Evolutionary conservation across 2,329 filamentous ascomycete species (phyloP), one percentile per base, ranked within the genome.

Genomic region (Botrytis aclada): DNA sequence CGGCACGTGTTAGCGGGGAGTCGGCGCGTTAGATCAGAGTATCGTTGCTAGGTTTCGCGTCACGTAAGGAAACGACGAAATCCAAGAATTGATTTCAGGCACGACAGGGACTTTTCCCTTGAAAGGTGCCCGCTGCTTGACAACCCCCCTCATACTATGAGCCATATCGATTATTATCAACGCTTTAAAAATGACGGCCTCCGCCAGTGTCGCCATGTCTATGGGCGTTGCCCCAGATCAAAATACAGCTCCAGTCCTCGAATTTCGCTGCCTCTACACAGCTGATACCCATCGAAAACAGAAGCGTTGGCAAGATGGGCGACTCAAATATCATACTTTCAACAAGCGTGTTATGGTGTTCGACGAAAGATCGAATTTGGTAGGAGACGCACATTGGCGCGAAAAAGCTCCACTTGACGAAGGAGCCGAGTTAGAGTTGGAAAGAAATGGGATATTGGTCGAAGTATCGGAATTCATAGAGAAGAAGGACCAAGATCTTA

Each of bases 271-370:
- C 81, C 89, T 98, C 7, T 98, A 93, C 82, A 97, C 94, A 2
- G 89, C 93, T 80, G 95, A 98, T 80, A 82, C 97, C 60, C 89
- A 90, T 69, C 90, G 93, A 72, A 98, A 98, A 83, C 90, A 93
- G 77, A 98, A 98, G 81, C 87, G 93, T 74, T 98, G 95, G 95
- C 93, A 97, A 79, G 95, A 98, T 90, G 95, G 95, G 51, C 90
- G 90, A 69, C 88, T 98, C 74, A 92, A 92, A 76, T 97, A 92
- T 76, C 95, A 98, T 80, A 92, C 92, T 0, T 97, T 97, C 87
- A 98, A 98, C 84, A 93, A 90, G 80, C 90, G 93, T 7, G 85
- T 96, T 74, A 97, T 98, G 93, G 93, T 97, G 10, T 95, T 96
- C 78, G 94, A 97, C 81, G 90, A 93, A 64, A 85, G 88, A 3